These are phyloP conservation scores for Leishmania aethiopica DNA, from an alignment of 208 protist species.

Conservation along the genomic window DNA sequence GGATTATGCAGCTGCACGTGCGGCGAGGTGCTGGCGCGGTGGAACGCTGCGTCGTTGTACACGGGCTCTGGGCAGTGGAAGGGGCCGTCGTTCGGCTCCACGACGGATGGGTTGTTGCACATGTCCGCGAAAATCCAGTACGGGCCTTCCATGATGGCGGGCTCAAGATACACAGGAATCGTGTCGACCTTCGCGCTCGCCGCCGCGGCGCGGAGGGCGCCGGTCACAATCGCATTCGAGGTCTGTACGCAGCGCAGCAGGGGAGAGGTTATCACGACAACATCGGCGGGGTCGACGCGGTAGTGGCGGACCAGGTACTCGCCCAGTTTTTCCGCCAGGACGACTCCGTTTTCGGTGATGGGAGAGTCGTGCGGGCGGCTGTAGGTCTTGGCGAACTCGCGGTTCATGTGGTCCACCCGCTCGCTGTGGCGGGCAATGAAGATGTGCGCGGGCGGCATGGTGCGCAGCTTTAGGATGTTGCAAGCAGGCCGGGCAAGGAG, in stretches of 20 bases:
- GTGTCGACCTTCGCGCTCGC: constrained; percentile 1
- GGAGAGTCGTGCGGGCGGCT: constrained; percentile 63
- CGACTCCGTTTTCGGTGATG: constrained; percentile 50
- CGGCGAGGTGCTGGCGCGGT: constrained; percentile 34
- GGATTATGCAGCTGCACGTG: constrained; percentile 36
- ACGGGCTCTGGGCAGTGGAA: constrained; percentile 43
- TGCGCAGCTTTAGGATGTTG: background rate
- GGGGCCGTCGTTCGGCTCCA: constrained; percentile 4
- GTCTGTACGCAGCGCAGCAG: constrained; percentile 62
- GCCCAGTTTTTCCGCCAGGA: constrained; percentile 51
- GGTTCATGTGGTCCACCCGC: constrained; percentile 52
- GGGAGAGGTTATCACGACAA: constrained; percentile 47
- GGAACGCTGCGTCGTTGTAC: constrained; percentile 32
- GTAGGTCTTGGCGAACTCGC: constrained; percentile 32
- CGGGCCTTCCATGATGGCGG: constrained; percentile 41
- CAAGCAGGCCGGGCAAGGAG: background rate
- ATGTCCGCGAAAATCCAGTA: constrained; percentile 57
- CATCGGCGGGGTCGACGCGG: constrained; percentile 19
- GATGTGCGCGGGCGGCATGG: constrained; percentile 38
- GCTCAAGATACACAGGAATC: constrained; percentile 50
- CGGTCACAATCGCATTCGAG: constrained; percentile 44
- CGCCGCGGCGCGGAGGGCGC: constrained; percentile 17
- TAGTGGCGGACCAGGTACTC: constrained; percentile 32
- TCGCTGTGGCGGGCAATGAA: constrained; percentile 65
- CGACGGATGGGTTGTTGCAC: constrained; percentile 35